Evolutionary conservation across 495 filamentous ascomycete genomes (phyloP), one percentile per base, ranked within the genome.

Genomic region (Trichoderma erinaceum): DNA sequence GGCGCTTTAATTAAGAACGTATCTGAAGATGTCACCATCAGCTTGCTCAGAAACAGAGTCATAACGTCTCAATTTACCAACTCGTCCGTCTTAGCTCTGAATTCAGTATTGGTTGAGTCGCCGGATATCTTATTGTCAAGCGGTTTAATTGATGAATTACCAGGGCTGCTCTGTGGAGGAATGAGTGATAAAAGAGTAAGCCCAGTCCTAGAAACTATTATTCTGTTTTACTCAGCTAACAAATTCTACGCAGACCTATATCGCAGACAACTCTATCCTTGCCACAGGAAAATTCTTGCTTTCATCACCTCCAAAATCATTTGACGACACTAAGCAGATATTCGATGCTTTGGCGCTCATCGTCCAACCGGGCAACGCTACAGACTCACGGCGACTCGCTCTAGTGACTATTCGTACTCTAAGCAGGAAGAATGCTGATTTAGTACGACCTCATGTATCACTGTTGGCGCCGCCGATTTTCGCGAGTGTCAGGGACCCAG

Each of bases 281-380:
- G 96, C 95, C 41, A 90, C 94, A n/a, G 96, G 95, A 70, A 99
- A 99, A 78, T 96, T 90, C 76, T 84, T 99, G 12, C 84, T 99
- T 58, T 82, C 85, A 3, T 84, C 89, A 38, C 74, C 78, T 2
- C 77, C 79, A 65, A 90, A 88, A 71, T 71, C 77, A 8, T 91
- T 84, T 68, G 92, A 96, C 71, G 81, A 84, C 25, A 89, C 85
- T 68, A 95, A 93, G 75, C 79, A 85, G 15, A 83, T 98, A 48
- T 90, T 98, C 75, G 85, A 92, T 69, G 84, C 89, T 0, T 80
- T 99, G 35, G 85, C 92, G 2, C 77, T 81, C 12, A 85, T 90
- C 69, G 90, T 97, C 63, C 83, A 86, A 38, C 91, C 92, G 0
- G 92, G 92, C 67, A 84, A 83, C 38, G 85, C 92, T 0, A 80